Evolutionary conservation across 1,284 basidiomycete species (phyloP).

Genomic region (Termitomyces sp.): DNA sequence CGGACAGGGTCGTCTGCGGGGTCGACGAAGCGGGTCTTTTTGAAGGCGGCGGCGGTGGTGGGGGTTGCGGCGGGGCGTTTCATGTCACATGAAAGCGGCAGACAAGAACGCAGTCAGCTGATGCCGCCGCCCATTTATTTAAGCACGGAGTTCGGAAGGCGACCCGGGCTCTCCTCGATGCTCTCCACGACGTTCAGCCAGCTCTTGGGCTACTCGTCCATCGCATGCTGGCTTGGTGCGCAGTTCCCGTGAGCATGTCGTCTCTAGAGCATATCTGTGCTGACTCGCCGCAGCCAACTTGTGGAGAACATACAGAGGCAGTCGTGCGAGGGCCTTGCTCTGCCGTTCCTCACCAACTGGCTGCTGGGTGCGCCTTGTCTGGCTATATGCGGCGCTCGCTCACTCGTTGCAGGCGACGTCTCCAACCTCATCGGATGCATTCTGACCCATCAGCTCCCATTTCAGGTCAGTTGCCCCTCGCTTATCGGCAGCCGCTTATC

Average conservation of each 20-base stretch:
- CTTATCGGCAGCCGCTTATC: background rate
- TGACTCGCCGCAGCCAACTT: conserved; percentile 49
- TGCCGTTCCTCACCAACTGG: conserved; percentile 91
- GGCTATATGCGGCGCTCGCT: conserved; percentile 4
- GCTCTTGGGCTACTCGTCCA: conserved; percentile 70
- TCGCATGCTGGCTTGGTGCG: conserved; percentile 86
- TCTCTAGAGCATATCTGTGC: too few species aligned
- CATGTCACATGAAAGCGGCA: too few species aligned
- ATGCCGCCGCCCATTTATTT: background rate
- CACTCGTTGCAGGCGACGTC: conserved; percentile 60
- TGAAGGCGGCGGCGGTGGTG: conserved; percentile 39
- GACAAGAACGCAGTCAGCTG: too few species aligned
- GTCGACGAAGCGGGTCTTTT: conserved; percentile 80
- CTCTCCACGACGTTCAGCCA: conserved; percentile 35
- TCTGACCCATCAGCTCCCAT: conserved; percentile 88
- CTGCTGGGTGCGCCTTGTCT: conserved; percentile 58
- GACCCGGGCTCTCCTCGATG: conserved; percentile 15
- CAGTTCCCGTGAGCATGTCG: conserved; percentile 77
- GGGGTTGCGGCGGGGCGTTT: conserved; percentile 49
- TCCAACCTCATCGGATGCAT: conserved; percentile 89
- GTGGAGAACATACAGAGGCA: conserved; percentile 71
- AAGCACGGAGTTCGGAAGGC: background rate
- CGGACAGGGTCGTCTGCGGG: conserved; percentile 67
- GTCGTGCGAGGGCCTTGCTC: conserved; percentile 81
- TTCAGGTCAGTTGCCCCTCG: conserved; percentile 60